Base-by-base conservation (phyloP, 352 stramenopile species). In the Globisporangium orthogonon region DNA sequence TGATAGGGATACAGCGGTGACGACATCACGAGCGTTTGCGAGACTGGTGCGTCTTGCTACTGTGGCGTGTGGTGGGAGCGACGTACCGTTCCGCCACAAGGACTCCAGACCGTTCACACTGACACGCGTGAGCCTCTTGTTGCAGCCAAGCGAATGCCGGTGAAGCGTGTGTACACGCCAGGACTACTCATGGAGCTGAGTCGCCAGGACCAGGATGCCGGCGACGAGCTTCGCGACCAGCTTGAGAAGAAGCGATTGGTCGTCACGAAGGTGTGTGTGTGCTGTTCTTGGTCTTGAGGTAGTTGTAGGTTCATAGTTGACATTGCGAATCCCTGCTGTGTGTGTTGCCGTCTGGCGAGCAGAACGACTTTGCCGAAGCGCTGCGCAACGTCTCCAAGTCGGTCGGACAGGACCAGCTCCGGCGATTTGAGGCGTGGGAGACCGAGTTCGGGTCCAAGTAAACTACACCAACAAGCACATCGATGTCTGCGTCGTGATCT, bases 1-100 rank as follows among this genome's bases (percentile, higher is more conserved):
- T 29, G 30, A 30, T 23, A 67, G 35, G 83, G 85, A 3, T 97
- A 97, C 67, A 94, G 76, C 53, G 91, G 90, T 23, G 85, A 89
- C 13, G 90, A 97, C 61, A 83, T 97, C 35, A 83, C 77, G 4
- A 82, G 83, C 43, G 57, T 62, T 7, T 62, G 57, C 13, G 57
- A 62, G 43, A 62, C 57, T 33, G 50, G 73, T 97, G 29, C 90
- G 80, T 40, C n/a, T n/a, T 35, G 18, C 6, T 10, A 2, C 15
- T 1, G 6, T n/a, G 4, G 28, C 33, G 23, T n/a, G 23, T 37
- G 6, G 33, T 7, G n/a, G n/a, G n/a, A n/a, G n/a, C n/a, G n/a
- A 37, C 33, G 33, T 7, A 7, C 1, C 33, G 33, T 37, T 5
- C 1, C 33, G 3, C 33, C 33, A 23, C 18, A n/a, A n/a, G n/a